Base-by-base conservation (phyloP, 306 rosid genomes). In the Senna tora region DNA sequence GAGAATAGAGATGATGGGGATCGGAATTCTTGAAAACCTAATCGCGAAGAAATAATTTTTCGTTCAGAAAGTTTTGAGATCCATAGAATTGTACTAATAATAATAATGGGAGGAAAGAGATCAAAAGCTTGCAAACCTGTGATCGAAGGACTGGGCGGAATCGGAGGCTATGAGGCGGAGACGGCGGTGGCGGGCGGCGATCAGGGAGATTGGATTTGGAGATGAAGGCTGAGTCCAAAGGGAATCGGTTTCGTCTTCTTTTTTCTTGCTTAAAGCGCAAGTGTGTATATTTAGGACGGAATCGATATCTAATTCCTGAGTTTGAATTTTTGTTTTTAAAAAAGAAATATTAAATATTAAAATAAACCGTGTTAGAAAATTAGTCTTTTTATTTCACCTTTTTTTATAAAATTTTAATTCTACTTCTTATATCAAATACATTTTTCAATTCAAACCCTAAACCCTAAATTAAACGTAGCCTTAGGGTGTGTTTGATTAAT, bases 21-120 rank as follows among this genome's bases (percentile, higher is more conserved):
- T 58, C 25, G 80, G 71, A 80, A 34, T 69, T n/a, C 39, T 6
- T 21, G 66, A 20, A 70, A 73, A 60, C 28, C 59, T 68, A 63
- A 69, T 2, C 14, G 22, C 4, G 43, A 59, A 53, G 39, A 54
- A 39, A 7, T 15, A 49, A 6, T 2, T 39, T 63, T 41, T 32
- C 13, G 9, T 6, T 51, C 41, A 13, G 16, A 42, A 28, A 36
- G 41, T 11, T 21, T 4, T 9, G 42, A 53, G 74, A 75, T 75
- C 68, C 10, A 41, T 21, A 0, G 16, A 30, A 39, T 14, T 8
- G 21, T n/a, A 25, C 39, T 38, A 55, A 43, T 28, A 30, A 21
- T 30, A 36, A 54, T n/a, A n/a, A 54, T 52, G 9, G 25, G 12
- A 2, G 46, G 11, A 58, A n/a, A 34, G 15, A 16, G 46, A 59